A percentile compares a stretch with the other conserved stretches of the same genome.
phyloP scores from a whole-genome alignment of 2,329 filamentous ascomycete species.

The Chaetomiaceae sp. region DNA sequence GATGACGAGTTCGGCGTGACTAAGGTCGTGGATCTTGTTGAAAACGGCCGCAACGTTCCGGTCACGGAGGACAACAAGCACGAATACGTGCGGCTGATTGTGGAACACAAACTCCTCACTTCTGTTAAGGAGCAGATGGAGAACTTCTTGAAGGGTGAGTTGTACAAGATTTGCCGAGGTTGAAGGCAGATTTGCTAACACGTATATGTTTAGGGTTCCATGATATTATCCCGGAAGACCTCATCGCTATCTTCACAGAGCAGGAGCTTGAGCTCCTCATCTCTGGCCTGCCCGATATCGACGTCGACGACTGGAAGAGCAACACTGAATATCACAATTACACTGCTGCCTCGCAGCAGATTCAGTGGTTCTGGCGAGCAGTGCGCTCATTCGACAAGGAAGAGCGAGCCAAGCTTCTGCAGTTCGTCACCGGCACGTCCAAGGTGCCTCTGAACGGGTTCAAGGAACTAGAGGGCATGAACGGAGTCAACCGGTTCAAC shows the following conservation, averaged over 20 bases:
- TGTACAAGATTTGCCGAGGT: background rate
- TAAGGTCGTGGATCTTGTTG: constrained; percentile 79
- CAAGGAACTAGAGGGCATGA: constrained; percentile 99
- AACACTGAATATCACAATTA: constrained; percentile 99
- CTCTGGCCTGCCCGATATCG: constrained; percentile 93
- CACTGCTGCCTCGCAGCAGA: constrained; percentile 86
- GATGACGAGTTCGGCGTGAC: constrained; percentile 91
- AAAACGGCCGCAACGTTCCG: constrained; percentile 82
- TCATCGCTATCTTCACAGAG: constrained; percentile 97
- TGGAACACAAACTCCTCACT: constrained; percentile 86
- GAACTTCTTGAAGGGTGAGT: constrained; percentile 76
- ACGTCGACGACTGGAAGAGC: constrained; percentile 98
- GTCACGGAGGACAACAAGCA: constrained; percentile 99
- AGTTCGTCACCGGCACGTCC: constrained; percentile 97
- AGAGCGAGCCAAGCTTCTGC: constrained; percentile 91
- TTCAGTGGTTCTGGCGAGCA: constrained; percentile 99
- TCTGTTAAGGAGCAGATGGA: constrained; percentile 95
- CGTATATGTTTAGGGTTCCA: constrained; percentile 68
- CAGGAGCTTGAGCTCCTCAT: constrained; percentile 96
- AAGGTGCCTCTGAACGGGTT: constrained; percentile 98
- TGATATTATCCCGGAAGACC: constrained; percentile 90
- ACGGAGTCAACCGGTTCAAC: constrained; percentile 95
- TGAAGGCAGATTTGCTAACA: constrained; percentile 17
- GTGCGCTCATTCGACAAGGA: constrained; percentile 98
- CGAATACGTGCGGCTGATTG: constrained; percentile 90